Evolutionary conservation across 73 alveolate species (phyloP).

Genomic region (Urostyla sp.): DNA sequence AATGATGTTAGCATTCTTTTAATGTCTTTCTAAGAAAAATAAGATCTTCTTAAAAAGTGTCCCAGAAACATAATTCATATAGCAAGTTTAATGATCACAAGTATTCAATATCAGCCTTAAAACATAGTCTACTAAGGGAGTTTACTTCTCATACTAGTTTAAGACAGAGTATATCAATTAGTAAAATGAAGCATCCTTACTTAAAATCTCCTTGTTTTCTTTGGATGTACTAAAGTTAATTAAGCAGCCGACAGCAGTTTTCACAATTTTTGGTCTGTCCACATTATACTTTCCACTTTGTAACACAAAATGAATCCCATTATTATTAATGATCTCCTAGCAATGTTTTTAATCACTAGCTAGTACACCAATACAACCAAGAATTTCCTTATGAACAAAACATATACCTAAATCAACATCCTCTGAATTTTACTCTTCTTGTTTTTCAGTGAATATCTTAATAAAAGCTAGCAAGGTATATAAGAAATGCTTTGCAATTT

Average conservation of each 20-base stretch:
- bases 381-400: conserved; percentile 46
- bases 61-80: conserved; percentile 51
- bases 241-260: conserved; percentile 61
- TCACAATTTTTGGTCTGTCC: conserved; percentile 45
- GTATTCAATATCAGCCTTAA: conserved; percentile 49
- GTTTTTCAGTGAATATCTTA: conserved; percentile 26
- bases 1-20: conserved; percentile 38
- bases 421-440: not conserved
- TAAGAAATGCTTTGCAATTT: conserved; percentile 49
- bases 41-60: conserved; percentile 15
- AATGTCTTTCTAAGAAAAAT: conserved; percentile 20
- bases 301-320: conserved; percentile 45
- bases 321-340: conserved; percentile 19
- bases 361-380: conserved; percentile 52
- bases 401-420: conserved; percentile 24
- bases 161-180: conserved; percentile 41
- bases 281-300: conserved; percentile 17
- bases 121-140: conserved; percentile 58
- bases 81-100: conserved; percentile 41
- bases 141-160: conserved; percentile 19
- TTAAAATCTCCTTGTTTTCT: conserved; percentile 14
- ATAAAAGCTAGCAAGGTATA: conserved; percentile 49
- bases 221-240: conserved; percentile 24
- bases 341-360: conserved; percentile 45
- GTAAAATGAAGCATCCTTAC: conserved; percentile 45